Percentiles rank a stretch among this genome's conserved stretches.
These are phyloP conservation scores for Vachellia pachyceras DNA, from an alignment of 306 rosid species.

Conservation along the genomic window DNA sequence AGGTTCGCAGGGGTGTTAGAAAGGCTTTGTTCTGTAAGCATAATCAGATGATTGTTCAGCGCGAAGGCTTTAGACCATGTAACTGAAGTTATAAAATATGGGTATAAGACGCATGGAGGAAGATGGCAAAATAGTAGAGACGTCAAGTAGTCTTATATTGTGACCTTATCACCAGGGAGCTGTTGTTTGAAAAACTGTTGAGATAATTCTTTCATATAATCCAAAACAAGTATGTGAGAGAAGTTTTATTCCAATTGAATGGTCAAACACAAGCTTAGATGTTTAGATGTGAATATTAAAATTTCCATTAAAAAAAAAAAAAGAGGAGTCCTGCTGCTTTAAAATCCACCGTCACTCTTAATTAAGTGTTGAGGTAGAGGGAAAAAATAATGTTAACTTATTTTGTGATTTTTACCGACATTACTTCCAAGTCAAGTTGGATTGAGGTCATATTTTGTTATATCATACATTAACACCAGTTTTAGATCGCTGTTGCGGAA, in stretches of 20 bases:
- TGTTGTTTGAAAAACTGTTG: too few species aligned
- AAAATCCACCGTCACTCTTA: not conserved
- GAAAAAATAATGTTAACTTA: not conserved
- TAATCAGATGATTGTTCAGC: not conserved
- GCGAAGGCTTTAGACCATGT: not conserved
- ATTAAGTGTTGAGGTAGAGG: not conserved
- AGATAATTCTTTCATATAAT: too few species aligned
- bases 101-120: not conserved
- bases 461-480: not conserved
- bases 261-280: too few species aligned
- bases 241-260: too few species aligned
- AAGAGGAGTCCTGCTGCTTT: too few species aligned
- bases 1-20: not conserved
- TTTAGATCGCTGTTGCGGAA: not conserved
- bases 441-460: not conserved
- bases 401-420: not conserved
- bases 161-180: not conserved
- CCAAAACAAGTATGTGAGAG: too few species aligned
- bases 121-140: not conserved
- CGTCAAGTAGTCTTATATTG: not conserved
- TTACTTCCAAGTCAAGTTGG: not conserved
- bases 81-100: not conserved
- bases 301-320: too few species aligned
- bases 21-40: not conserved
- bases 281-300: too few species aligned